Base-by-base conservation (phyloP, 306 rosid genomes). In the Quercus gilva region DNA sequence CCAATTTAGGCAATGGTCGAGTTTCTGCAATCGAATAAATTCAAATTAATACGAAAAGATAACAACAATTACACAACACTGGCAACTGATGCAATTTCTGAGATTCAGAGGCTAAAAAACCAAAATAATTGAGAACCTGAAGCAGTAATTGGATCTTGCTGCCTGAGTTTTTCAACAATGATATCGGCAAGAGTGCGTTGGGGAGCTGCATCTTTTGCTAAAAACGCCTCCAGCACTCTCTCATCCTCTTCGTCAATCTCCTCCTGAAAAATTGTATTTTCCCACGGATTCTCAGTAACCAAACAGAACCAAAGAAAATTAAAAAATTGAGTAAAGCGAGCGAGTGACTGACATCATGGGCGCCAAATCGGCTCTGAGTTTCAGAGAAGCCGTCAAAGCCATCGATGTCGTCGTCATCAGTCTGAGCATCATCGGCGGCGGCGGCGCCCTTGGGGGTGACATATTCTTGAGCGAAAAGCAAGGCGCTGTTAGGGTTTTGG, bases 181-280 rank as follows among this genome's bases (percentile, higher is more conserved):
- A 89, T 72, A 56, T 93, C 97, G 0, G 92, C 87, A 64, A 94
- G 90, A 65, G 98, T 89, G 25, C 79, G 87, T 71, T 85, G 92
- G 5, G 63, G 77, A 58, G 86, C 84, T 0, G 55, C 82, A 51
- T 89, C 88, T 78, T 86, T 91, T 0, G 85, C 84, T 17, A 89
- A 67, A 80, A 92, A 95, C 6, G 89, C 85, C 41, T 90, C 96
- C 76, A 95, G 64, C 64, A 92, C 28, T 70, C 59, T 85, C 83
- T 91, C 97, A 8, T 92, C 96, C 67, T 91, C 98, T 45, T 89
- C 96, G 29, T 87, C 81, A 78, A 93, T 91, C 63, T 88, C 88
- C 72, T 84, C 88, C 88, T 86, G 80, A 56, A 35, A 67, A 19
- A 15, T 55, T n/a, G n/a, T 25, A 57, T 51, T 56, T n/a, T 52